phyloP scores from a whole-genome alignment of 305 asterid genomes.

The Fraxinus paxiana region DNA sequence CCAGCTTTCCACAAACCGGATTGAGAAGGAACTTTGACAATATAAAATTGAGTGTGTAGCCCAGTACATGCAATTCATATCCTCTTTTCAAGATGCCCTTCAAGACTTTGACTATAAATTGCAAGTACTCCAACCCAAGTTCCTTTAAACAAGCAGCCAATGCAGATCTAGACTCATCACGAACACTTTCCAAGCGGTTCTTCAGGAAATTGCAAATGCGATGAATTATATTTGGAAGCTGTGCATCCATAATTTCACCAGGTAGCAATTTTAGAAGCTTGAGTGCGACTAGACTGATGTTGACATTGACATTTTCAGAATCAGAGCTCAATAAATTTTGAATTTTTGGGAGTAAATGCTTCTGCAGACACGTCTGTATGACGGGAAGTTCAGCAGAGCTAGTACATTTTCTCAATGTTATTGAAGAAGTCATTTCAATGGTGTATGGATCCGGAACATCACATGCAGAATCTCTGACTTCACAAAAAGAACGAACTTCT shows the following conservation, averaged over 20 bases:
- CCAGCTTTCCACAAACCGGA: constrained; percentile 65
- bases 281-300: constrained; percentile 69
- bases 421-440: constrained; percentile 30
- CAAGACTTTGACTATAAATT: constrained; percentile 73
- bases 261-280: constrained; percentile 88
- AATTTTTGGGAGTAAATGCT: constrained; percentile 68
- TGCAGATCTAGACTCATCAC: constrained; percentile 92
- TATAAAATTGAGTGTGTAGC: constrained; percentile 76
- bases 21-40: constrained; percentile 57
- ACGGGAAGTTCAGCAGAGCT: constrained; percentile 29
- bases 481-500: constrained; percentile 36
- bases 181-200: constrained; percentile 75
- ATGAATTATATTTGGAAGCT: constrained; percentile 79
- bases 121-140: constrained; percentile 81
- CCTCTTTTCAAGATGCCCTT: constrained; percentile 78
- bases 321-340: constrained; percentile 62
- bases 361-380: constrained; percentile 52
- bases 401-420: constrained; percentile 24
- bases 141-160: constrained; percentile 82
- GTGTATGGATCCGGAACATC: constrained; percentile 41
- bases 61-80: constrained; percentile 83
- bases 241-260: constrained; percentile 67
- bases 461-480: constrained; percentile 34
- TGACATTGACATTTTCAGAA: constrained; percentile 70
- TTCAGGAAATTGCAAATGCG: constrained; percentile 83